phyloP scores from a whole-genome alignment of 176 grass and related monocot species.

The Lolium rigidum region DNA sequence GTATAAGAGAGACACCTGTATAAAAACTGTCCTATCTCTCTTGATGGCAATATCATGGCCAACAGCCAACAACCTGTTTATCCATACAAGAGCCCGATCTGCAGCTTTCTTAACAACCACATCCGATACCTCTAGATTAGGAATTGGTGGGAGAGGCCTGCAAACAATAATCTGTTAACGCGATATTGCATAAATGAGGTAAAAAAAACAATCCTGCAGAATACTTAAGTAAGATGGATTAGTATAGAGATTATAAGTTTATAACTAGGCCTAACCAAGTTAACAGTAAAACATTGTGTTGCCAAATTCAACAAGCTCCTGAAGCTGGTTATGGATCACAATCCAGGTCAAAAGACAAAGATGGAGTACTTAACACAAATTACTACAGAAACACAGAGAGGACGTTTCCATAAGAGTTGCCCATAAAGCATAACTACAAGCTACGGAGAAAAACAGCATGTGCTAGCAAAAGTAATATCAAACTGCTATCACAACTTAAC shows the following conservation, averaged over 20 bases:
- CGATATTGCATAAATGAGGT: constrained; percentile 16
- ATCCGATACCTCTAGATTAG: constrained; percentile 92
- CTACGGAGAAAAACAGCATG: neutral
- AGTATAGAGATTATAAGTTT: neutral
- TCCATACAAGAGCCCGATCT: constrained; percentile 61
- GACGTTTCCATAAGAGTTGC: neutral
- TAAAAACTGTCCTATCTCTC: constrained; percentile 82
- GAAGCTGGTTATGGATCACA: neutral
- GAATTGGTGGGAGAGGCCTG: constrained; percentile 91
- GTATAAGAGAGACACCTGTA: constrained; percentile 50
- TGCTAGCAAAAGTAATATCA: constrained; percentile 19
- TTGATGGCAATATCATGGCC: constrained; percentile 82
- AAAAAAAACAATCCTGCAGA: neutral
- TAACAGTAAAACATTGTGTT: constrained; percentile 12
- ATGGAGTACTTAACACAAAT: neutral
- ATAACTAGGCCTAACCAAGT: neutral
- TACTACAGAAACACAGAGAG: neutral
- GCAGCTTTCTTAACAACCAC: constrained; percentile 67
- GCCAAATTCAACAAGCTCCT: neutral
- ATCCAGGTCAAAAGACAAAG: neutral
- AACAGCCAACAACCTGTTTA: constrained; percentile 72
- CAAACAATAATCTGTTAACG: constrained; percentile 17
- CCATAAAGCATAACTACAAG: neutral
- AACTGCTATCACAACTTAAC: constrained; percentile 23
- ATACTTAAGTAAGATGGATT: neutral